These are phyloP conservation scores for Paramecium sexaurelia DNA, from an alignment of 73 alveolate species.

Conservation along the genomic window DNA sequence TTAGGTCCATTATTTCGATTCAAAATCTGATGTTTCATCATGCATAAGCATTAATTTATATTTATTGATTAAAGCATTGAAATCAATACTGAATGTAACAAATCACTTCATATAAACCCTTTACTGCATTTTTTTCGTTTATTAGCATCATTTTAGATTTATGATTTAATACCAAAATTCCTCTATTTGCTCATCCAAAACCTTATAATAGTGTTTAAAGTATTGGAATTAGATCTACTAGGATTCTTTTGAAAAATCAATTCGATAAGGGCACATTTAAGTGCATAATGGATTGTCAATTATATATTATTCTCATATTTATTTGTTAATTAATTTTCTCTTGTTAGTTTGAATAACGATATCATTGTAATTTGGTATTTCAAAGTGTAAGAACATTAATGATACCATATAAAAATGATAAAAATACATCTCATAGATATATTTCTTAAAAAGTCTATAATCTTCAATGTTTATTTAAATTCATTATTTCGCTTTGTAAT, in stretches of 20 bases:
- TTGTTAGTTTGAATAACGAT: background rate
- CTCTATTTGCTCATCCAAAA: background rate
- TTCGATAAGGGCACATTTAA: conserved; percentile 1
- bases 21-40: background rate
- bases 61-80: background rate
- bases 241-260: background rate
- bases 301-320: conserved; percentile 10
- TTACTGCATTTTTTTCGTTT: background rate
- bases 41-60: background rate
- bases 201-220: background rate
- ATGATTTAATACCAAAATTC: background rate
- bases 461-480: too few relatives aligned
- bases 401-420: background rate
- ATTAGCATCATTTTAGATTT: background rate
- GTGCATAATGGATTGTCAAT: conserved; percentile 5
- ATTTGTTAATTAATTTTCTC: background rate
- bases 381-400: background rate
- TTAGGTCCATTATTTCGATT: too few relatives aligned
- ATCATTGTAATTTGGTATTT: background rate
- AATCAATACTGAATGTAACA: background rate
- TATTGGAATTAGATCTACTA: background rate
- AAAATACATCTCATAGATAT: background rate
- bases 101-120: background rate
- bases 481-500: background rate
- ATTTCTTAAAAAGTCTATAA: background rate